Conservation (phyloP, 768 basidiomycete genomes). For the Lanmaoa rubissima region DNA sequence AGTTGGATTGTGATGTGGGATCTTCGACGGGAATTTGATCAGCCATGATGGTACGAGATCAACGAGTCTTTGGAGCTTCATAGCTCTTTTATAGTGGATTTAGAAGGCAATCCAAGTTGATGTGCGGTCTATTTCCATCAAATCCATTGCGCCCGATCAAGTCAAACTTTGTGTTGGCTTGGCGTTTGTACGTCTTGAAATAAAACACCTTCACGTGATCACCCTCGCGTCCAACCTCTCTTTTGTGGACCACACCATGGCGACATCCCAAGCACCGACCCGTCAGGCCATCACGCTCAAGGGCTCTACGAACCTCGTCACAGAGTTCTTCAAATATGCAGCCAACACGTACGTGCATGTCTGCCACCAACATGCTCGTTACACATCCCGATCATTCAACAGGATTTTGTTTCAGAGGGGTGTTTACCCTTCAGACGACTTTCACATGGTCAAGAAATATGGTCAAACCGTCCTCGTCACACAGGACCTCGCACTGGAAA, state of each 20-base stretch:
- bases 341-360: constrained; percentile 78
- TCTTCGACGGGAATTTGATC: constrained; percentile 27
- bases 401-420: constrained; percentile 96
- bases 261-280: constrained; percentile 45
- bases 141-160: no score
- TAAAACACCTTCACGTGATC: not conserved
- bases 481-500: constrained; percentile 88
- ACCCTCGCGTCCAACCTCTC: not conserved
- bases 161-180: no score
- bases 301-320: constrained; percentile 89
- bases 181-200: no score
- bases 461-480: constrained; percentile 95
- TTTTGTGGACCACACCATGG: constrained; percentile 29
- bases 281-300: constrained; percentile 91
- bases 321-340: constrained; percentile 99
- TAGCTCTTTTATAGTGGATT: no score
- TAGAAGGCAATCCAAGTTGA: no score
- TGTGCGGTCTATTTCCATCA: no score
- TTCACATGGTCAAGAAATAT: constrained; percentile 99
- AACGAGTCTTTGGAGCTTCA: not conserved
- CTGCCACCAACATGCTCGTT: not conserved
- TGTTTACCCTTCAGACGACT: constrained; percentile 97
- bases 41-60: constrained; percentile 5
- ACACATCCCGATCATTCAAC: not conserved
- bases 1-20: constrained; percentile 59